A percentile compares a stretch with the other conserved stretches of the same genome.
Evolutionary conservation across 2,329 filamentous ascomycete species (phyloP).

Genomic region (Elsinoe australis): DNA sequence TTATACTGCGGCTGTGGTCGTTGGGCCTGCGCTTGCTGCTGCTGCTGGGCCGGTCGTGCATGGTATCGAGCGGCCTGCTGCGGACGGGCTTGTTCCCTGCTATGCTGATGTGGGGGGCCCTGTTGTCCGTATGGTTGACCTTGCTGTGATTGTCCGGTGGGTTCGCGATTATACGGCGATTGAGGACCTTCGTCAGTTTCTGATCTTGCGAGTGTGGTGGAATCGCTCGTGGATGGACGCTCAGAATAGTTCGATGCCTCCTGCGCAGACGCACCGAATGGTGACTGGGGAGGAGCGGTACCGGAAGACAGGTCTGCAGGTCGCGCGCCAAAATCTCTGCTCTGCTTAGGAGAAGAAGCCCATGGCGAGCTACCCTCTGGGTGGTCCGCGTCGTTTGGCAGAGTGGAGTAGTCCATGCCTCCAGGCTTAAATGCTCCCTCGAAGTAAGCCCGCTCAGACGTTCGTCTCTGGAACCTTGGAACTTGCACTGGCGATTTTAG

Average conservation of each 20-base stretch:
- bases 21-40: conserved; percentile 23
- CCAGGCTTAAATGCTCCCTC: conserved; percentile 25
- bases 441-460: conserved; percentile 29
- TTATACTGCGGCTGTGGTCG: conserved; percentile 47
- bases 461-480: conserved; percentile 32
- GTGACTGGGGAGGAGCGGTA: conserved; percentile 32
- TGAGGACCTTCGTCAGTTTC: conserved; percentile 19
- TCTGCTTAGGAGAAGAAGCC: conserved; percentile 52
- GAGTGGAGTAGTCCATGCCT: conserved; percentile 57
- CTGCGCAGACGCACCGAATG: conserved; percentile 24
- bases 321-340: conserved; percentile 42
- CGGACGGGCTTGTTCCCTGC: conserved; percentile 34
- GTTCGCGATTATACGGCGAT: conserved; percentile 18
- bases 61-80: conserved; percentile 24
- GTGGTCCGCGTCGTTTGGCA: conserved; percentile 51
- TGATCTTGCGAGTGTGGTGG: conserved; percentile 4
- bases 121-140: too few relatives aligned
- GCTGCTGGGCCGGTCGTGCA: conserved; percentile 20
- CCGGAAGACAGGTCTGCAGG: conserved; percentile 34
- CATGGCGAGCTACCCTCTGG: conserved; percentile 55
- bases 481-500: conserved; percentile 20
- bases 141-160: conserved; percentile 23
- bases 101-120: conserved; percentile 35
- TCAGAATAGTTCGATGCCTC: conserved; percentile 22
- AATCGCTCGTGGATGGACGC: conserved; percentile 17